Base-by-base conservation (phyloP, 73 alveolate genomes). In the Paramecium bursaria region DNA sequence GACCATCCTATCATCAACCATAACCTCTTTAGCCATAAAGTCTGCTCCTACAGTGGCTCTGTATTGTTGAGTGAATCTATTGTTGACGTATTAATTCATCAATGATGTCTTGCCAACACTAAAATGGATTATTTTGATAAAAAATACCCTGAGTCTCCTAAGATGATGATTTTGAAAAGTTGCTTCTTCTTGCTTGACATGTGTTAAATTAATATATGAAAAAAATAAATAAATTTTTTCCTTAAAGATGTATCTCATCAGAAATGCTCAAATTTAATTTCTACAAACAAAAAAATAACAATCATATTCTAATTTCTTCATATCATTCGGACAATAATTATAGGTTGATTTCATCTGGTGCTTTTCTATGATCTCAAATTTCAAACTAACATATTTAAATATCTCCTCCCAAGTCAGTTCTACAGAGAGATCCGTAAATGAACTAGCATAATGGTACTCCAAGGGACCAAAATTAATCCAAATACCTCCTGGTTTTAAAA, bases 21-120 rank as follows among this genome's bases (percentile, higher is more conserved):
- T 86, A 33, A 96, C 94, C 55, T 92, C 95, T 79, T 96, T 96
- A 57, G 98, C 96, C 57, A 93, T 88, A 93, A 96, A 96, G 85
- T 96, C 99, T 31, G 99, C 99, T n/a, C 99, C 99, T 2, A 95
- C 96, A 23, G 99, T 95, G 48, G 99, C 97, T 87, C 95, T 95
- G 79, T 92, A 92, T 86, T 95, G 94, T 85, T 87, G 74, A 46
- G 95, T 86, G 88, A 91, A 92, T 57, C 96, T 91, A 47, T 91
- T 87, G 86, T 94, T 87, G 51, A 93, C 97, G 74, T 94, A 96
- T 67, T 91, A 89, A 48, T 92, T 91, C 93, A 95, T 90, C 30
- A 95, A 91, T 35, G 98, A 95, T 5, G 99, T 95, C 88, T 95
- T 95, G 19, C 99, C 99, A 2, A 95, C 98, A 48, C 99, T 87